Conservation (phyloP, 306 rosid species). For the Delonix regia region DNA sequence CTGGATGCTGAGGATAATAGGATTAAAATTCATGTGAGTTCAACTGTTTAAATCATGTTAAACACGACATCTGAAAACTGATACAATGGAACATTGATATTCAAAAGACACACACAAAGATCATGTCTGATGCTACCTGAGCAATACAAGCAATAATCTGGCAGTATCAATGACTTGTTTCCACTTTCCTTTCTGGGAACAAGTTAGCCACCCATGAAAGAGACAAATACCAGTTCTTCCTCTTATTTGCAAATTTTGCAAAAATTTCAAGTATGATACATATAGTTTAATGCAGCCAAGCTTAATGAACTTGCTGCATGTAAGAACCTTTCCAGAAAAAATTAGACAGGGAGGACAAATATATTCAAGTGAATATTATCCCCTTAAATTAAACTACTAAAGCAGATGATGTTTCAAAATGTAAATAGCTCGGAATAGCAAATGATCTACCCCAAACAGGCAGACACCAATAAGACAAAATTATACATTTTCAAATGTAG, state of each 20-base stretch:
- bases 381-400: not conserved
- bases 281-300: not conserved
- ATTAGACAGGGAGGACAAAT: not conserved
- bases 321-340: not conserved
- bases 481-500: conserved; percentile 4
- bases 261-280: not conserved
- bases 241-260: not conserved
- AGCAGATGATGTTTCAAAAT: not conserved
- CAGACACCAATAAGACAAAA: not conserved
- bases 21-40: not conserved
- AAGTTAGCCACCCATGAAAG: too few species aligned
- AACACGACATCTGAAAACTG: not conserved
- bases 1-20: not conserved
- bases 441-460: not conserved
- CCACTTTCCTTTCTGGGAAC: too few species aligned
- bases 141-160: not conserved
- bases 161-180: not conserved
- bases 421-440: not conserved
- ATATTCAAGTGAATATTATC: not conserved
- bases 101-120: not conserved
- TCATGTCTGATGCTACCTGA: not conserved
- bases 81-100: not conserved
- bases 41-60: not conserved
- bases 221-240: not conserved
- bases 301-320: not conserved